Percentiles rank a stretch among this genome's conserved stretches.
Conservation (phyloP, 2,329 filamentous ascomycete genomes). For the Sporothrix brunneoviolacea region DNA sequence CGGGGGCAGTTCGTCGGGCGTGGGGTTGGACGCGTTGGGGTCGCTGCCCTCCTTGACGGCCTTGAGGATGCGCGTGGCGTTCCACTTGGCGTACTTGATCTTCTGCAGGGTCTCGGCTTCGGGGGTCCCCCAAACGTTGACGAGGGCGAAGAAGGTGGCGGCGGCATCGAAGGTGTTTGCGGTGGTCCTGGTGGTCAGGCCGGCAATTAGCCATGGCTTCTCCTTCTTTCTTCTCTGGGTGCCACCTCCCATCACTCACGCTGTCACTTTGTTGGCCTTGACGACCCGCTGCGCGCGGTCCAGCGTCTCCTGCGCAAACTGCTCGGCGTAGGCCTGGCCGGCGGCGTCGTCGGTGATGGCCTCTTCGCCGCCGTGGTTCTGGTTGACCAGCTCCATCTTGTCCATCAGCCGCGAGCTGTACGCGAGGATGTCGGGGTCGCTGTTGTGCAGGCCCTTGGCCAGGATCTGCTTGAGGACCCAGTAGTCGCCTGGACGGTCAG, state of each 20-base stretch:
- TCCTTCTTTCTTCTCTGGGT: background rate
- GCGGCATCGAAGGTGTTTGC: slow-evolving; percentile 91
- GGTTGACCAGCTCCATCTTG: slow-evolving; percentile 77
- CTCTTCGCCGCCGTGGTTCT: slow-evolving; percentile 67
- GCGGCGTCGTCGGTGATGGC: slow-evolving; percentile 78
- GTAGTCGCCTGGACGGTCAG: slow-evolving; percentile 80
- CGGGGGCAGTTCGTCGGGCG: slow-evolving; percentile 46
- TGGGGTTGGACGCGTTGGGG: slow-evolving; percentile 85
- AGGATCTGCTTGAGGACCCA: slow-evolving; percentile 92
- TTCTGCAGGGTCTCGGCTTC: slow-evolving; percentile 75
- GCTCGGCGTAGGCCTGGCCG: slow-evolving; percentile 86
- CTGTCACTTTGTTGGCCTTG: slow-evolving; percentile 74
- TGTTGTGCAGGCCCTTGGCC: slow-evolving; percentile 67
- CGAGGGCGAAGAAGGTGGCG: slow-evolving; percentile 82
- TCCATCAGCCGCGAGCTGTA: slow-evolving; percentile 87
- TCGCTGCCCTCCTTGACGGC: slow-evolving; percentile 87
- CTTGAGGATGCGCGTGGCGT: slow-evolving; percentile 82
- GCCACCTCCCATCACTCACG: slow-evolving; percentile 21
- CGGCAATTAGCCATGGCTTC: too few species aligned
- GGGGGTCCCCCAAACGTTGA: slow-evolving; percentile 72
- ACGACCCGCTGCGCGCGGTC: slow-evolving; percentile 76
- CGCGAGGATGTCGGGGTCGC: slow-evolving; percentile 67
- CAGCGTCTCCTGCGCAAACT: slow-evolving; percentile 87
- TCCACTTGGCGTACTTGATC: slow-evolving; percentile 95
- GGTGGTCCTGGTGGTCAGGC: slow-evolving; percentile 69